A percentile compares a stretch with the other conserved stretches of the same genome.
Evolutionary conservation across 192 early-diverging fungal species (phyloP).

Genomic region (Dispira simplex): DNA sequence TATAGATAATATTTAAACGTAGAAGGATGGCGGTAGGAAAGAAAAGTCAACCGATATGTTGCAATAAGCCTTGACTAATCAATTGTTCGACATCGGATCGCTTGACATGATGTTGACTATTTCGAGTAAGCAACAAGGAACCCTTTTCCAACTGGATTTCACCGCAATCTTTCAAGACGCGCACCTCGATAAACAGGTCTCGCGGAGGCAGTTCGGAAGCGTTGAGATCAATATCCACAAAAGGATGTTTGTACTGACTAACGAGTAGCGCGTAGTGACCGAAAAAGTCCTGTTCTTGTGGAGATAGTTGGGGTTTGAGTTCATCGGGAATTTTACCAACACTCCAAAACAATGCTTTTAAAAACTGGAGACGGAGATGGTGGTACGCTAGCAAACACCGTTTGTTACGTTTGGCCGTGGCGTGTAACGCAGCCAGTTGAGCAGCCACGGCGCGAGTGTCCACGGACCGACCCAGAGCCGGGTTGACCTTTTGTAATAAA

Average conservation of each 20-base stretch:
- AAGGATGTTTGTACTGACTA: slow-evolving; percentile 36
- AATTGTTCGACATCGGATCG: slow-evolving; percentile 81
- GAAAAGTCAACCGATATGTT: slow-evolving; percentile 39
- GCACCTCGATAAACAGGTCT: slow-evolving; percentile 84
- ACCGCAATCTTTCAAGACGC: slow-evolving; percentile 77
- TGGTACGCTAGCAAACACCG: slow-evolving; percentile 85
- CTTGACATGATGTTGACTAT: slow-evolving; percentile 73
- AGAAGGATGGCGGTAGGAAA: too few species aligned
- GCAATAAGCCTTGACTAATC: slow-evolving; percentile 69
- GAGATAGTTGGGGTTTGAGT: slow-evolving; percentile 10
- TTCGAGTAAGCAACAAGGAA: slow-evolving; percentile 51
- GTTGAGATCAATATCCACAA: slow-evolving; percentile 49
- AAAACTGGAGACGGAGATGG: slow-evolving; percentile 42
- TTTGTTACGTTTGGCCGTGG: slow-evolving; percentile 60
- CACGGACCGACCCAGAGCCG: background rate
- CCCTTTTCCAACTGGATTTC: slow-evolving; percentile 84
- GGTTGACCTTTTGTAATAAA: background rate
- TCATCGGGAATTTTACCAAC: slow-evolving; percentile 20
- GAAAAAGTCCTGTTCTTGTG: slow-evolving; percentile 45
- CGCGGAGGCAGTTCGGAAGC: slow-evolving; percentile 66
- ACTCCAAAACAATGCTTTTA: slow-evolving; percentile 50
- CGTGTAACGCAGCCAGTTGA: slow-evolving; percentile 15
- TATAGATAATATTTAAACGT: too few species aligned
- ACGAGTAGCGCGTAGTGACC: slow-evolving; percentile 46
- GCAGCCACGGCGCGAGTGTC: background rate